These are phyloP conservation scores for Kwoniella heveanensis DNA, from an alignment of 768 basidiomycete genomes.

Conservation along the genomic window DNA sequence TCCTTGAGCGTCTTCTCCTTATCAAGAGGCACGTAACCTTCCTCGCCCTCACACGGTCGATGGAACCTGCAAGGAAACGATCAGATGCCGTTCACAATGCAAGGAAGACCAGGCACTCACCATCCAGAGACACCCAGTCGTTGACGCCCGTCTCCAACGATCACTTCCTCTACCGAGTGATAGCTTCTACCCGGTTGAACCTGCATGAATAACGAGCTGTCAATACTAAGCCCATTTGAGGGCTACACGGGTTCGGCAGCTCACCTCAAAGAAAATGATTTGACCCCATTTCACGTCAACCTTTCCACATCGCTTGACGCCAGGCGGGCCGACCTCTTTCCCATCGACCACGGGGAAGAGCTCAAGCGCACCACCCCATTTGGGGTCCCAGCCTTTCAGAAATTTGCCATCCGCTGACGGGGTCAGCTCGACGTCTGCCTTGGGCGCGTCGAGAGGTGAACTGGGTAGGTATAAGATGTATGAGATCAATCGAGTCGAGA, in stretches of 20 bases:
- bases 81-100: constrained; percentile 8
- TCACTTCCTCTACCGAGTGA: constrained; percentile 94
- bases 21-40: constrained; percentile 69
- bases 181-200: constrained; percentile 96
- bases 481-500: constrained; percentile 86
- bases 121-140: constrained; percentile 91
- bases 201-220: constrained; percentile 5
- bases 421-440: constrained; percentile 62
- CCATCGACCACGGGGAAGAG: constrained; percentile 73
- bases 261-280: constrained; percentile 58
- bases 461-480: constrained; percentile 95
- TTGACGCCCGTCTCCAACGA: constrained; percentile 75
- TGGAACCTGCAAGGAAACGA: constrained; percentile 64
- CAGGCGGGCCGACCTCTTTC: constrained; percentile 67
- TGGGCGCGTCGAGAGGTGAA: constrained; percentile 43
- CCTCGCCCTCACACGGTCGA: constrained; percentile 83
- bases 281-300: constrained; percentile 58
- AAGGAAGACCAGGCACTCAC: constrained; percentile 59
- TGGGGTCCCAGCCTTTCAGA: constrained; percentile 70
- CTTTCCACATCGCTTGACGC: constrained; percentile 56
- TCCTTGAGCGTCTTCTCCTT: constrained; percentile 60
- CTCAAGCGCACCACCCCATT: constrained; percentile 93
- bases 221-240: neutral
- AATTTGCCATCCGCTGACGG: constrained; percentile 47
- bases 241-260: neutral